Evolutionary conservation across 1,139 yeast species (phyloP).

Genomic region (Debaryomyces robertsiae): DNA sequence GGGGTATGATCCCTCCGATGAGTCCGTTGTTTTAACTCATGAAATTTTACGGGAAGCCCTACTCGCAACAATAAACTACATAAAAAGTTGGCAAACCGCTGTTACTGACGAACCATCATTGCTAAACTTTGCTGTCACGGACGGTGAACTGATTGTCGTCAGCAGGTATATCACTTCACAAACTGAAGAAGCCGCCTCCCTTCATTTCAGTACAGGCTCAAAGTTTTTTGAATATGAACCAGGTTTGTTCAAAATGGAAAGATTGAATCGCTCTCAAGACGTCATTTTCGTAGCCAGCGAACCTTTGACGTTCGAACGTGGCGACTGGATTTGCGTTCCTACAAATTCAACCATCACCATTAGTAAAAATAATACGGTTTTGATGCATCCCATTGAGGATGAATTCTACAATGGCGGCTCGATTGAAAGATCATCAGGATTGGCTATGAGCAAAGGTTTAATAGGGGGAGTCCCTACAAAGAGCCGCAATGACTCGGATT

Average conservation of each 20-base stretch:
- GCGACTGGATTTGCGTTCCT: slow-evolving; percentile 97
- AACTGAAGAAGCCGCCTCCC: slow-evolving; percentile 93
- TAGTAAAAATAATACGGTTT: slow-evolving; percentile 74
- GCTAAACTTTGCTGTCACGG: slow-evolving; percentile 92
- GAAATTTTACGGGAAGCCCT: slow-evolving; percentile 66
- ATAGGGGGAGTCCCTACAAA: slow-evolving; percentile 64
- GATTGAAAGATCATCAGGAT: slow-evolving; percentile 68
- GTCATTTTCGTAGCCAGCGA: slow-evolving; percentile 97
- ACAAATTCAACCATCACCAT: slow-evolving; percentile 87
- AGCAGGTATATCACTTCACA: slow-evolving; percentile 86
- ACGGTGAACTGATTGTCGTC: slow-evolving; percentile 86
- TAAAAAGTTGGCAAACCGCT: slow-evolving; percentile 65
- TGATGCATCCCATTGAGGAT: slow-evolving; percentile 88
- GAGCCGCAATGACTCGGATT: slow-evolving; percentile 12
- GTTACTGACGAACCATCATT: slow-evolving; percentile 72
- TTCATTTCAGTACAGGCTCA: slow-evolving; percentile 93
- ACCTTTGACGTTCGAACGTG: slow-evolving; percentile 93
- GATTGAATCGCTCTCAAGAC: slow-evolving; percentile 88
- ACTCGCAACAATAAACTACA: slow-evolving; percentile 67
- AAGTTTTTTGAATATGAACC: slow-evolving; percentile 87
- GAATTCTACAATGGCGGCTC: slow-evolving; percentile 79
- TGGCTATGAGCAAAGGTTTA: slow-evolving; percentile 88
- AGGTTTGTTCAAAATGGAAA: slow-evolving; percentile 89
- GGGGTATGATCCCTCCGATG: slow-evolving; percentile 69
- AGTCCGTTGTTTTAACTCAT: slow-evolving; percentile 46